A percentile compares a stretch with the other conserved stretches of the same genome.
Evolutionary conservation across 495 filamentous ascomycete genomes (phyloP).

Genomic region (Massariosphaeria phaeospora): DNA sequence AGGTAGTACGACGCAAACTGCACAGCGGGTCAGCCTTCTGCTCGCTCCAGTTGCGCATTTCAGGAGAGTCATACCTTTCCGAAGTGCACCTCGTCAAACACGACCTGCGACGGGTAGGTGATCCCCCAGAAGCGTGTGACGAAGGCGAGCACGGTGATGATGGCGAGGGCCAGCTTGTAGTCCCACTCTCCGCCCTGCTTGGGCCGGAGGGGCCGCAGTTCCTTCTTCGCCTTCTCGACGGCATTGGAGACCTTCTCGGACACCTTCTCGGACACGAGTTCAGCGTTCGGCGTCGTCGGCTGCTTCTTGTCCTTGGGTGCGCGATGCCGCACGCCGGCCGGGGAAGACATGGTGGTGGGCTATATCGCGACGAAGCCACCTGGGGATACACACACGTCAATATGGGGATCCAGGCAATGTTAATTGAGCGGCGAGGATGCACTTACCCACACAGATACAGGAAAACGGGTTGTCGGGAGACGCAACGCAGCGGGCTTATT

Average conservation of each 20-base stretch:
- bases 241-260: conserved; percentile 28
- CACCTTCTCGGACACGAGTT: not conserved
- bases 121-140: conserved; percentile 92
- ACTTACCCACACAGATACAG: conserved; percentile 5
- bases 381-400: conserved; percentile 4
- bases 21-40: conserved; percentile 5
- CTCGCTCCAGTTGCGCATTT: not conserved
- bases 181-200: conserved; percentile 59
- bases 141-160: conserved; percentile 82
- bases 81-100: conserved; percentile 99
- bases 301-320: conserved; percentile 36
- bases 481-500: too few relatives aligned
- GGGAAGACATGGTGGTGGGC: conserved; percentile 34
- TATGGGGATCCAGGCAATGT: not conserved
- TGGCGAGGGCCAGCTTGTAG: conserved; percentile 71
- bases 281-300: conserved; percentile 32
- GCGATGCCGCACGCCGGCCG: conserved; percentile 36
- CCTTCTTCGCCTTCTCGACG: conserved; percentile 34
- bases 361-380: conserved; percentile 19
- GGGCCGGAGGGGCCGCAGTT: conserved; percentile 27
- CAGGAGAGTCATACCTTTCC: conserved; percentile 69
- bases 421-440: not conserved
- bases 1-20: conserved; percentile 97
- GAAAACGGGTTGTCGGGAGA: not conserved
- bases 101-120: conserved; percentile 88